Evolutionary conservation across 257 asterid genomes (phyloP).

Genomic region (Nyctanthes arbortristis): DNA sequence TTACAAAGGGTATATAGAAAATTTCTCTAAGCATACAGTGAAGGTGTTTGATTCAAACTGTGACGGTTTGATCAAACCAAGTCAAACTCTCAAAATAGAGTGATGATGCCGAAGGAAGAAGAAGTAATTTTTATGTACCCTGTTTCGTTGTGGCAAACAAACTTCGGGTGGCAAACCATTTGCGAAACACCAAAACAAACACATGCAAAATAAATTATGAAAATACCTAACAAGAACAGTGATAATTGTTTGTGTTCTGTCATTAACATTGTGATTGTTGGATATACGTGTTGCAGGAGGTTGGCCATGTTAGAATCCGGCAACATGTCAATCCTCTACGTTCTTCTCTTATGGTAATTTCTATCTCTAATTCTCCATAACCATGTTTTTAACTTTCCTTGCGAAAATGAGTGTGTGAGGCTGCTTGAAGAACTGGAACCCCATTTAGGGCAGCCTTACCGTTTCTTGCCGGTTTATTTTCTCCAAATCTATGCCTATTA

Average conservation of each 20-base stretch:
- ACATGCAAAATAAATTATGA: no score
- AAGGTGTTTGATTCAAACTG: no score
- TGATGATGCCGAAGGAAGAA: no score
- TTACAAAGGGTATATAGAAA: no score
- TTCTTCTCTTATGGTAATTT: slow-evolving; percentile 61
- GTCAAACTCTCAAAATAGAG: no score
- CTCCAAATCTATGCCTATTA: neutral
- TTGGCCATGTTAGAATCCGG: slow-evolving; percentile 88
- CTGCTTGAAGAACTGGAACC: neutral
- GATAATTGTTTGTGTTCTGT: neutral
- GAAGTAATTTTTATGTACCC: no score
- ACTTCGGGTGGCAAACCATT: no score
- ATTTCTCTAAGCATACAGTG: no score
- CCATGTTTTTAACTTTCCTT: neutral
- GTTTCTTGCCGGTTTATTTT: slow-evolving; percentile 5
- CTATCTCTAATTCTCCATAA: neutral
- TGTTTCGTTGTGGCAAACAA: no score
- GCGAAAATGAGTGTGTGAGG: neutral
- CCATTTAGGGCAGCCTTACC: neutral
- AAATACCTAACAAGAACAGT: neutral
- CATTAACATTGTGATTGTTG: no score
- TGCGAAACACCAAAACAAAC: no score
- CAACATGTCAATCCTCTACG: slow-evolving; percentile 96
- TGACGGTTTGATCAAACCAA: no score
- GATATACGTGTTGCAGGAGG: slow-evolving; percentile 74